Conservation (phyloP, 1,284 basidiomycete genomes). For the Rhodotorula sp. region DNA sequence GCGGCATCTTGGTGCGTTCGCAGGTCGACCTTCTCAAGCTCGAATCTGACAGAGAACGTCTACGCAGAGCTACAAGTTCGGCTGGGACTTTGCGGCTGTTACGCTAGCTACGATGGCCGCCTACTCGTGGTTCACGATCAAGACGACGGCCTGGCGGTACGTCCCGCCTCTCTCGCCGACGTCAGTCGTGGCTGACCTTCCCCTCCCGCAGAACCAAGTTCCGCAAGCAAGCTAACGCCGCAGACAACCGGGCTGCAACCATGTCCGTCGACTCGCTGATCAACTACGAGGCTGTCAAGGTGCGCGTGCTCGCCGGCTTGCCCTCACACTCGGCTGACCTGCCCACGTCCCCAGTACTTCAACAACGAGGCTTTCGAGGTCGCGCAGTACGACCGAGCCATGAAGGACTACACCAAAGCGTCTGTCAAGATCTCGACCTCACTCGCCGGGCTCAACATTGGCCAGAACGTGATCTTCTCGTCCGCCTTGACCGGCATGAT, state of each 20-base stretch:
- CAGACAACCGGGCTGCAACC: conserved; percentile 93
- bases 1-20: conserved; percentile 77
- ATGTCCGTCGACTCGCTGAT: conserved; percentile 92
- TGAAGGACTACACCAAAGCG: conserved; percentile 83
- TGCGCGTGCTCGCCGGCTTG: conserved; percentile 46
- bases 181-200: background rate
- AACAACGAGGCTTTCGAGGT: conserved; percentile 94
- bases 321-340: background rate
- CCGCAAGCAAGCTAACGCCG: conserved; percentile 89
- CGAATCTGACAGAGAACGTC: rapidly evolving
- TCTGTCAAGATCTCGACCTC: conserved; percentile 94
- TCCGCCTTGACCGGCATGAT: conserved; percentile 89
- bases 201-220: conserved; percentile 71
- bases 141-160: conserved; percentile 91
- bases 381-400: conserved; percentile 84
- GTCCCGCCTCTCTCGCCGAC: conserved; percentile 32
- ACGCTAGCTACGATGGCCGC: conserved; percentile 80
- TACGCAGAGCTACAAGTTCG: conserved; percentile 86
- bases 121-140: conserved; percentile 96
- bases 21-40: background rate
- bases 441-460: conserved; percentile 88
- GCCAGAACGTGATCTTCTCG: conserved; percentile 94
- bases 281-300: conserved; percentile 98
- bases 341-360: conserved; percentile 67
- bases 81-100: conserved; percentile 92